Base-by-base conservation (phyloP, 139 green algal genomes). In the Chlorella sp. region DNA sequence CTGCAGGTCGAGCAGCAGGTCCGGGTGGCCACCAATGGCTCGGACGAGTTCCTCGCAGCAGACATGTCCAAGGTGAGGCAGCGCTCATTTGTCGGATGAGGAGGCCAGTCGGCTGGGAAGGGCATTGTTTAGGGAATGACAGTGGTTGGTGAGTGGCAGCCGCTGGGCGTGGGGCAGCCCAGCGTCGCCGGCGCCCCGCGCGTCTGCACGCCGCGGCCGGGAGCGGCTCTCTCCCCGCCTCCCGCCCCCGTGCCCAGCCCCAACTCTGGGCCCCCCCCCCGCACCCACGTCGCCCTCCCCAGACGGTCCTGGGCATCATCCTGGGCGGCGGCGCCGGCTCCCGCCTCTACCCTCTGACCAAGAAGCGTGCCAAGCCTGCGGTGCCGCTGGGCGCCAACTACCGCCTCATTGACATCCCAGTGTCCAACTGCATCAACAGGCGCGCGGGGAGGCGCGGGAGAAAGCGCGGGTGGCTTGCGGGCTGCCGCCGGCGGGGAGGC, bases 391-490 rank as follows among this genome's bases (percentile, higher is more conserved):
- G 96, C 67, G 94, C 94, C 59, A 99, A 99, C 92, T 99, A 99
- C 89, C 86, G 96, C 68, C 92, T 99, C 27, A 99, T 99, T 71
- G 96, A 99, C 85, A 99, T 99, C 77, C 96, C 96, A 19, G 96
- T 99, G 48, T 94, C 84, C 87, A 99, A 99, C 88, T 99, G 96
- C 91, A 96, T 99, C 79, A 99, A 99, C 93, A 94, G 82, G 83
- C 53, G 67, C 61, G 65, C 65, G 31, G 31, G 19, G 8, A 33
- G 53, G 53, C 23, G 62, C n/a, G n/a, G n/a, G n/a, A n/a, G n/a
- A n/a, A n/a, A n/a, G n/a, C n/a, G n/a, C n/a, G n/a, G n/a, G n/a
- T n/a, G n/a, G n/a, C n/a, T n/a, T n/a, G n/a, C n/a, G 11, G 14
- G 33, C 31, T 45, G 59, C 12, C 31, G 59, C 31, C n/a, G 35